These are phyloP conservation scores for Zhuliangozyma blackwelliae DNA, from an alignment of 1,139 yeast genomes.

Conservation along the genomic window DNA sequence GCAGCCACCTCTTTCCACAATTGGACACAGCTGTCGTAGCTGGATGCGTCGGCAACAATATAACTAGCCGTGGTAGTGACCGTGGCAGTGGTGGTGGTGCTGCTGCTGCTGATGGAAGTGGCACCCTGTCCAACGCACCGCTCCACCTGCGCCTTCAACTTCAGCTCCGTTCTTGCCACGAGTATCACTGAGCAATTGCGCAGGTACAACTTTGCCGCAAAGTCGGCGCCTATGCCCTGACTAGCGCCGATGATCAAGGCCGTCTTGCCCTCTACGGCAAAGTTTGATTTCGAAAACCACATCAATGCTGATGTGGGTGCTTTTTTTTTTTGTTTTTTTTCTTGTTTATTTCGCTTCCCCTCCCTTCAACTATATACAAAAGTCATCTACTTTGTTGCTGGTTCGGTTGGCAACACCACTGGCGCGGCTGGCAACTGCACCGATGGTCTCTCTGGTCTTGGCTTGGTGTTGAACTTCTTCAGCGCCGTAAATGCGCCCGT, in stretches of 20 bases:
- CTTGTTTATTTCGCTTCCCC: neutral
- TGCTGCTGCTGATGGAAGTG: too few species aligned
- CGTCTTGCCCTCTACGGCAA: conserved; percentile 43
- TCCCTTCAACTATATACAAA: conserved; percentile 4
- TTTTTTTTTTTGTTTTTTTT: too few species aligned
- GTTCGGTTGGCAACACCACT: conserved; percentile 16
- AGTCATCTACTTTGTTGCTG: neutral
- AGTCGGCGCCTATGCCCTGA: conserved; percentile 85
- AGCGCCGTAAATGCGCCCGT: conserved; percentile 25
- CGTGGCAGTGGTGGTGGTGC: conserved; percentile 5
- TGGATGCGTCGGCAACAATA: conserved; percentile 63
- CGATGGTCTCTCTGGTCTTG: conserved; percentile 18
- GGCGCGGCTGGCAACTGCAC: conserved; percentile 36
- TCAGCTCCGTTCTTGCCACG: conserved; percentile 69
- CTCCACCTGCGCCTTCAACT: conserved; percentile 46
- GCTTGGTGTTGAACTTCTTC: conserved; percentile 33
- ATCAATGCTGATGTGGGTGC: conserved; percentile 6
- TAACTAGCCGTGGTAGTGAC: conserved; percentile 38
- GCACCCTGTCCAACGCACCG: conserved; percentile 27
- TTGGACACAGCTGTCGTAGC: conserved; percentile 43
- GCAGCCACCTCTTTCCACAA: conserved; percentile 28
- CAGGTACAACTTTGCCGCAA: conserved; percentile 58
- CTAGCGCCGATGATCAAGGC: conserved; percentile 93
- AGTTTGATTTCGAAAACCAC: conserved; percentile 27
- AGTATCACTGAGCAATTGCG: conserved; percentile 63